Base-by-base conservation (phyloP, 306 rosid species). In the Dryas alaskensis region DNA sequence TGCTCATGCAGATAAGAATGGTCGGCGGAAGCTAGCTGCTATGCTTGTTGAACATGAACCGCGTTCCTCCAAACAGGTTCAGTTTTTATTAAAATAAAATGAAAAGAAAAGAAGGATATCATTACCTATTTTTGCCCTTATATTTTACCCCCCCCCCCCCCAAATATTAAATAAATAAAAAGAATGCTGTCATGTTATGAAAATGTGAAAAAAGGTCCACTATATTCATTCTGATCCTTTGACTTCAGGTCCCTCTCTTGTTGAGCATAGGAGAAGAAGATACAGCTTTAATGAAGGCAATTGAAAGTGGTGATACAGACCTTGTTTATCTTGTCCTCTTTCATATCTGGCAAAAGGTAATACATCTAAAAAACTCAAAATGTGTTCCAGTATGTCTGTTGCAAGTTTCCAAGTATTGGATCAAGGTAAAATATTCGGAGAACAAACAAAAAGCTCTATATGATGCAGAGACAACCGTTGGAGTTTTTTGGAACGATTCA, bases 261-360 rank as follows among this genome's bases (percentile, higher is more conserved):
- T 86, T 94, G 83, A 94, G 97, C 90, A 94, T 94, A 57, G 98
- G 98, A 81, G 98, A 94, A 83, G 98, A 94, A 87, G 97, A 91
- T 81, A 78, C 80, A 60, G 98, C 97, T 74, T 82, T 94, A 83
- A 79, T 69, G 76, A 94, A 94, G 87, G 98, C 95, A 13, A 89
- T 86, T 75, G 98, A 94, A 83, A 83, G 98, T 75, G 98, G 98
- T 53, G 98, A 94, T 70, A 89, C 95, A 11, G 98, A 94, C 84
- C 98, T 94, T 78, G 97, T 94, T 79, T 94, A 94, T 81, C 96
- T 94, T 80, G 97, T 88, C 75, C 87, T 94, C 31, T 94, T 94
- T 76, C 96, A 94, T 85, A 89, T 91, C 76, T 91, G 92, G 97
- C 97, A 88, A 84, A 94, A 87, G 95, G 98, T 93, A 78, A 66